A percentile compares a stretch with the other conserved stretches of the same genome.
These are phyloP conservation scores for Ilyonectria destructans DNA, from an alignment of 2,329 filamentous ascomycete genomes.

Conservation along the genomic window DNA sequence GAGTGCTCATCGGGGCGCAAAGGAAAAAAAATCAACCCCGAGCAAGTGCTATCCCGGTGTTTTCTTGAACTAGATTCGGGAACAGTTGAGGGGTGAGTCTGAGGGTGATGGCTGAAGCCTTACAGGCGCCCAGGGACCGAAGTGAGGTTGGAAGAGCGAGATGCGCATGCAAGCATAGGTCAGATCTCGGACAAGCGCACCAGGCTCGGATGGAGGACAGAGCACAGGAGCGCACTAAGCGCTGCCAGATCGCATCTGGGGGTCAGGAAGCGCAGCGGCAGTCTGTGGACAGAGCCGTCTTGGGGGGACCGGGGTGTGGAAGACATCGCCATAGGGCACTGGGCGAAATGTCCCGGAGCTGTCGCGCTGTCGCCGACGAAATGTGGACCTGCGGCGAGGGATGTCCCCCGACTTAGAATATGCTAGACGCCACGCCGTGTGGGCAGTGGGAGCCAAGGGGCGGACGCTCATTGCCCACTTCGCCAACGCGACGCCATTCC, in stretches of 20 bases:
- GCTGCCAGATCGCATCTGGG: conserved; percentile 52
- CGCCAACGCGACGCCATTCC: conserved; percentile 28
- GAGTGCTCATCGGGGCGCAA: conserved; percentile 41
- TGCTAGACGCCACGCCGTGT: conserved; percentile 36
- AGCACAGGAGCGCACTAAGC: conserved; percentile 51
- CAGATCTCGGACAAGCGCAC: conserved; percentile 46
- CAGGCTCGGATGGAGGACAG: conserved; percentile 41
- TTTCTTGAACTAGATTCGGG: conserved; percentile 29
- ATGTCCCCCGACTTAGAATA: conserved; percentile 7
- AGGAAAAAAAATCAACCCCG: conserved; percentile 18
- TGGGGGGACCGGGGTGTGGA: conserved; percentile 40
- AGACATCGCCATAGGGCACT: conserved; percentile 38
- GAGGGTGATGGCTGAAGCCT: conserved; percentile 5
- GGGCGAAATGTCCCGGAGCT: conserved; percentile 44
- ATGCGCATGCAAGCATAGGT: conserved; percentile 50
- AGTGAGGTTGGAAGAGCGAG: conserved; percentile 37
- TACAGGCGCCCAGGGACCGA: conserved; percentile 27
- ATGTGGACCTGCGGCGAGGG: conserved; percentile 30
- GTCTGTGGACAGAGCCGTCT: conserved; percentile 49
- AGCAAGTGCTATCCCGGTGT: conserved; percentile 28
- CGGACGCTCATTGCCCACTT: conserved; percentile 21
- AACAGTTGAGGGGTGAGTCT: conserved; percentile 17
- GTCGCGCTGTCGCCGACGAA: conserved; percentile 27
- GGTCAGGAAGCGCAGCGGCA: conserved; percentile 47
- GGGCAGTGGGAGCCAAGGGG: conserved; percentile 19